Conservation (phyloP, 371 early-diverging fungal species). For the Rhizopus sp. region DNA sequence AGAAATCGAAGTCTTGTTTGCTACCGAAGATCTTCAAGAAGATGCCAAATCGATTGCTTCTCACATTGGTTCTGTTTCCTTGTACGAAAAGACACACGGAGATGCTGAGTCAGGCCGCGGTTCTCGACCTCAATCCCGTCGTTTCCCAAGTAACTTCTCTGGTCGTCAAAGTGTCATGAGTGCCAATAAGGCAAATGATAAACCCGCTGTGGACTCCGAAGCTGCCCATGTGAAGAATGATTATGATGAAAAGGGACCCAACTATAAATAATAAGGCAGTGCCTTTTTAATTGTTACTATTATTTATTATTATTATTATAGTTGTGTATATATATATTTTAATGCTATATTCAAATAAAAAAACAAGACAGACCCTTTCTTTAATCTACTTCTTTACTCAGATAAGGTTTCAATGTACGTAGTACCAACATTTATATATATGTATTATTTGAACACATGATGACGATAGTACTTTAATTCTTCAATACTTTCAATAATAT, state of each 20-base stretch:
- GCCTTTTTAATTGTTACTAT: neutral
- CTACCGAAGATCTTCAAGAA: constrained; percentile 33
- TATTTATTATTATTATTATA: constrained; percentile 3
- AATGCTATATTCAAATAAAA: neutral
- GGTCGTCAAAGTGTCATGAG: constrained; percentile 21
- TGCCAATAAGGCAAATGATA: constrained; percentile 18
- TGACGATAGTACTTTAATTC: constrained; percentile 80
- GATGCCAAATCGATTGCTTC: constrained; percentile 41
- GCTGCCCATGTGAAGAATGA: constrained; percentile 42
- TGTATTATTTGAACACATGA: constrained; percentile 47
- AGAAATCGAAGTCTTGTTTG: constrained; percentile 61
- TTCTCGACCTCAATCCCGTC: constrained; percentile 46
- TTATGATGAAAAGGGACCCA: constrained; percentile 43
- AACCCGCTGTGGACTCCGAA: constrained; percentile 29
- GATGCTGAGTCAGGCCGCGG: constrained; percentile 38
- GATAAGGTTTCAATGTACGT: neutral
- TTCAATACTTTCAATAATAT: constrained; percentile 88
- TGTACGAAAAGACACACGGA: constrained; percentile 35
- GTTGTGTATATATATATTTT: constrained; percentile 2
- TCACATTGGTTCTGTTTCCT: constrained; percentile 34
- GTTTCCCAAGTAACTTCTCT: constrained; percentile 46
- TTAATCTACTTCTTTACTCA: neutral
- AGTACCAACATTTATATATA: too few species aligned
- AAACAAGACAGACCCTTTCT: neutral
- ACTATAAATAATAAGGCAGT: constrained; percentile 33